phyloP scores from a whole-genome alignment of 2,329 filamentous ascomycete genomes.

The Huntiella bhutanensis region DNA sequence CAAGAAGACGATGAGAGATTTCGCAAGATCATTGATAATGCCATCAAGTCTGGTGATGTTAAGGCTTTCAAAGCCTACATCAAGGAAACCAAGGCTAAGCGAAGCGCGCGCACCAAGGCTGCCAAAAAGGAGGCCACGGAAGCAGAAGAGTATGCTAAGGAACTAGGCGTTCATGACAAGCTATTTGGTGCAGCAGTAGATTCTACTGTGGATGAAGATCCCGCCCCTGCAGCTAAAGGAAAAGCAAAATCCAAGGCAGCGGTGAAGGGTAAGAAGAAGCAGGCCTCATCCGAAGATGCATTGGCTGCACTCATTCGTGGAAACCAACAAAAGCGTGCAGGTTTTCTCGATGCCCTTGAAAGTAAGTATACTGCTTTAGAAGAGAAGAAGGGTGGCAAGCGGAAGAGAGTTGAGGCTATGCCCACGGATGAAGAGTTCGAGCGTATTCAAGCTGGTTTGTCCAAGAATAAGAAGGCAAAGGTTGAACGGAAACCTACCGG shows the following conservation, averaged over 20 bases:
- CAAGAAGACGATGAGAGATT: constrained; percentile 75
- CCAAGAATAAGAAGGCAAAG: constrained; percentile 20
- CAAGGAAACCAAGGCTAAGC: constrained; percentile 50
- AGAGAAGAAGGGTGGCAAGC: constrained; percentile 32
- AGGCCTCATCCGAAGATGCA: constrained; percentile 27
- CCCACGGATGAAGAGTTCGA: constrained; percentile 41
- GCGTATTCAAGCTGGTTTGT: constrained; percentile 14
- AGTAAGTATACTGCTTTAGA: constrained; percentile 47
- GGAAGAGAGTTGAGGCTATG: constrained; percentile 37
- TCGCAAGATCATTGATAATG: constrained; percentile 58
- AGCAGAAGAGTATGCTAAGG: constrained; percentile 55
- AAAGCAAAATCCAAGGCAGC: constrained; percentile 2
- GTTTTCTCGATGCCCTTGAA: constrained; percentile 55
- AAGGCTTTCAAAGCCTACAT: constrained; percentile 49
- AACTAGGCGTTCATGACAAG: constrained; percentile 56
- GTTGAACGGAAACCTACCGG: constrained; percentile 11
- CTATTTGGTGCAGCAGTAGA: constrained; percentile 29
- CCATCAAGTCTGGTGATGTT: constrained; percentile 53
- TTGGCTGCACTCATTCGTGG: constrained; percentile 59
- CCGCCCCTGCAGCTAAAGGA: not conserved
- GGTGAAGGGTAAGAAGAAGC: constrained; percentile 20
- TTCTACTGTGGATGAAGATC: constrained; percentile 17
- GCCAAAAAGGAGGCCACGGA: constrained; percentile 51
- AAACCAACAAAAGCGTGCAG: constrained; percentile 44
- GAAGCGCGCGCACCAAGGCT: constrained; percentile 36